Base-by-base conservation (phyloP, 2,329 filamentous ascomycete genomes). In the Orbilia blumenaviensis region DNA sequence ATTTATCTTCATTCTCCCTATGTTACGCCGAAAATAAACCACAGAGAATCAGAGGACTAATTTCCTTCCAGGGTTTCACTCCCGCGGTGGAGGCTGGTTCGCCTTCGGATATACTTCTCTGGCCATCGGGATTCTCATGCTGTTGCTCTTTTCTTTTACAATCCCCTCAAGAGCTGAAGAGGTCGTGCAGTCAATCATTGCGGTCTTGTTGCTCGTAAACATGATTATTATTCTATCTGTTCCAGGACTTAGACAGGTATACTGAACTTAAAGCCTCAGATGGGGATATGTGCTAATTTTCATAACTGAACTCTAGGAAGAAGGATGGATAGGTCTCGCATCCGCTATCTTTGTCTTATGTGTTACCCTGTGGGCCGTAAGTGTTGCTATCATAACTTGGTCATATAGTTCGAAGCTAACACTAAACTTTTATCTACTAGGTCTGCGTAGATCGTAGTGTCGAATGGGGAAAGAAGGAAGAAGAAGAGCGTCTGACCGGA, bases 401-500 rank as follows among this genome's bases (percentile, higher is more conserved):
- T n/a, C 8, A 9, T 3, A 18, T 27, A 6, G 18, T 4, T 18
- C 10, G 18, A 29, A 12, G 14, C 61, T 38, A 23, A 54, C 6
- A 3, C 44, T 10, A 25, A 18, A 5, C 34, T 21, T 12, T 34
- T 36, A 25, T 44, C 10, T 56, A 48, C 14, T 25, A 80, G 79
- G 75, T 97, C 18, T 80, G 90, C 7, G 92, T 91, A 6, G 94
- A 97, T 81, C 87, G 91, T 54, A 89, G 92, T 3, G 95, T 99
- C 7, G 88, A 91, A 80, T 96, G 93, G 91, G 95, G 94, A 68
- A 98, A 98, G 83, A 86, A 86, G 0, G 93, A 97, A 80, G 95
- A 98, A 82, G 95, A 99, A 82, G 91, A 97, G 82, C 89, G 95
- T 25, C 85, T 98, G 18, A 98, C 94, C 0, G 95, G 95, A 9